These are phyloP conservation scores for Solanum commersonii DNA, from an alignment of 257 asterid species.

Conservation along the genomic window DNA sequence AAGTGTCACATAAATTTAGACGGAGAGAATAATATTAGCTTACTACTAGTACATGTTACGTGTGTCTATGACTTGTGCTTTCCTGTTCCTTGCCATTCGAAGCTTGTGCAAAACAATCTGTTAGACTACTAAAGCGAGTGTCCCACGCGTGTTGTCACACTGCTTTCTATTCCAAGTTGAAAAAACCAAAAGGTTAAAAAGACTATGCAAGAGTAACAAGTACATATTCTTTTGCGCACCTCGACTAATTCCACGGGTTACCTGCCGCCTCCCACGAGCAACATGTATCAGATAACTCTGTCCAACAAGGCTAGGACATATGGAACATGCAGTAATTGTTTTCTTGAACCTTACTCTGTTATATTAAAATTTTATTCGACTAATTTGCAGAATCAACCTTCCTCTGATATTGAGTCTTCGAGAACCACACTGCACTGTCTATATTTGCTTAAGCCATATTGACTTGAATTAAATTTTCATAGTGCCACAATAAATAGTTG, in stretches of 20 bases:
- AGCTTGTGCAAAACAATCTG: neutral
- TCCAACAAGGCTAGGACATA: neutral
- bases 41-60: neutral
- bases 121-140: neutral
- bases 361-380: neutral
- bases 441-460: neutral
- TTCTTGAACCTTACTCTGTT: neutral
- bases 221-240: neutral
- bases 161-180: neutral
- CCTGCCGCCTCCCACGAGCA: neutral
- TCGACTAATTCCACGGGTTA: neutral
- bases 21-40: neutral
- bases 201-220: too few relatives aligned
- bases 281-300: neutral
- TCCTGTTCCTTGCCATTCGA: neutral
- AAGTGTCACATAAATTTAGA: too few relatives aligned
- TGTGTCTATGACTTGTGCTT: neutral
- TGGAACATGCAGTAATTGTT: neutral
- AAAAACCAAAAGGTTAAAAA: too few relatives aligned
- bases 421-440: neutral
- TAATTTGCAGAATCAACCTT: neutral
- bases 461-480: neutral
- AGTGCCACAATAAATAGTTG: neutral
- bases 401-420: neutral
- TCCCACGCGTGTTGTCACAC: neutral